A percentile compares a stretch with the other conserved stretches of the same genome.
phyloP scores from a whole-genome alignment of 202 grass and related monocot genomes.

The Zoysia matrella region DNA sequence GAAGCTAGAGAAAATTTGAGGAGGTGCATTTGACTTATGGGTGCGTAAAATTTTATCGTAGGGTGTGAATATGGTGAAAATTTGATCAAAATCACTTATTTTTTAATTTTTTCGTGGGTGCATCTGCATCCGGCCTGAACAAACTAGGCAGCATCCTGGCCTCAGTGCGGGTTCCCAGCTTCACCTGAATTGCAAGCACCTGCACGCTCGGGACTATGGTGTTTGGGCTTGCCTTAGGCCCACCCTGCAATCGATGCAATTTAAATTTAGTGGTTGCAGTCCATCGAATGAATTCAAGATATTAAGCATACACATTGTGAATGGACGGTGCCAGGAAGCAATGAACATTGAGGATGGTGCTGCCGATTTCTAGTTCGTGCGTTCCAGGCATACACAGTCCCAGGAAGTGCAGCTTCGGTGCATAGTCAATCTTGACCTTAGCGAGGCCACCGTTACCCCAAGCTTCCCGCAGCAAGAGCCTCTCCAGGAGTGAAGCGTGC shows the following conservation, averaged over 20 bases:
- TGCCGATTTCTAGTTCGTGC: conserved; percentile 35
- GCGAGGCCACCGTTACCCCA: neutral
- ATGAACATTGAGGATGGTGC: conserved; percentile 26
- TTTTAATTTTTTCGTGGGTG: no score
- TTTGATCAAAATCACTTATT: no score
- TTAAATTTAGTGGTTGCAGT: neutral
- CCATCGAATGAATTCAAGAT: neutral
- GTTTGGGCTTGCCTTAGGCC: conserved; percentile 30
- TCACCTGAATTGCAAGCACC: conserved; percentile 44
- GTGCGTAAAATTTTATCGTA: no score
- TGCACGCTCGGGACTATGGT: conserved; percentile 37
- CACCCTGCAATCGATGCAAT: conserved; percentile 26
- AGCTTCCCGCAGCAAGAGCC: conserved; percentile 25
- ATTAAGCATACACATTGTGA: no score
- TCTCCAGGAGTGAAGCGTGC: conserved; percentile 23
- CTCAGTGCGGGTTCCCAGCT: conserved; percentile 21
- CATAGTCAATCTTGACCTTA: conserved; percentile 31
- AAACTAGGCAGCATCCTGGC: conserved; percentile 32
- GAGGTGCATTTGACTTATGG: no score
- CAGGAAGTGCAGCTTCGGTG: conserved; percentile 38
- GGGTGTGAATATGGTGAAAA: no score
- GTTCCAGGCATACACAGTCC: conserved; percentile 42
- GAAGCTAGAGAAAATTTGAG: conserved; percentile 48
- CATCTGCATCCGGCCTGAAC: no score
- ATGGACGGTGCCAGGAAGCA: neutral